Evolutionary conservation across 2,329 filamentous ascomycete genomes (phyloP).

Genomic region (Aspergillus fumigatiaffinis): DNA sequence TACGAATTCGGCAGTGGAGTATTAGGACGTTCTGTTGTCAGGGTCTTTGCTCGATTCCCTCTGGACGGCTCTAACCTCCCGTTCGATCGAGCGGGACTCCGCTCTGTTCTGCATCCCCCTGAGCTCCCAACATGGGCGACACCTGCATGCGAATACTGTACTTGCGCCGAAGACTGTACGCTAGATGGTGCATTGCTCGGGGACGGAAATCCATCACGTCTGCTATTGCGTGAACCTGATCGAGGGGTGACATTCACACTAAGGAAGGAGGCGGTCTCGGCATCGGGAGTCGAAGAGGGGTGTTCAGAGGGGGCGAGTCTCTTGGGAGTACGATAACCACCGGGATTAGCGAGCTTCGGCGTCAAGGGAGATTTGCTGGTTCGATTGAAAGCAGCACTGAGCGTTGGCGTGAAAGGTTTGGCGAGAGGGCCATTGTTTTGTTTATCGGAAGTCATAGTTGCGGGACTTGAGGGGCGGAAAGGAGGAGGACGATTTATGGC

Average conservation of each 20-base stretch:
- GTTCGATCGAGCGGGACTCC: constrained; percentile 31
- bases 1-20: constrained; percentile 32
- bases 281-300: constrained; percentile 43
- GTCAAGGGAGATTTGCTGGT: constrained; percentile 54
- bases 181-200: constrained; percentile 51
- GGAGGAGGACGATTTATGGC: constrained; percentile 42
- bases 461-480: constrained; percentile 27
- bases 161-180: constrained; percentile 23
- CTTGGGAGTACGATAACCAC: constrained; percentile 27
- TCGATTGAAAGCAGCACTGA: constrained; percentile 60
- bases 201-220: constrained; percentile 67
- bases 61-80: constrained; percentile 28
- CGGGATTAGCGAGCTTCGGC: constrained; percentile 53
- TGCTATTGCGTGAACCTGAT: constrained; percentile 67
- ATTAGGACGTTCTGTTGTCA: constrained; percentile 33
- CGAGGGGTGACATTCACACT: constrained; percentile 72
- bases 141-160: constrained; percentile 24
- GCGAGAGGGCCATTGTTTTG: constrained; percentile 48
- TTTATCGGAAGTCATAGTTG: constrained; percentile 51
- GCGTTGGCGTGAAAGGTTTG: constrained; percentile 64
- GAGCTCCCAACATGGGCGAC: constrained; percentile 19
- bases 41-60: constrained; percentile 34
- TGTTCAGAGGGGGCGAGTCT: constrained; percentile 32
- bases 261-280: constrained; percentile 54
- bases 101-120: constrained; percentile 27